Evolutionary conservation across 78 protist species (phyloP), one percentile per base, ranked within the genome.

Genomic region (Isochrysis galbana): DNA sequence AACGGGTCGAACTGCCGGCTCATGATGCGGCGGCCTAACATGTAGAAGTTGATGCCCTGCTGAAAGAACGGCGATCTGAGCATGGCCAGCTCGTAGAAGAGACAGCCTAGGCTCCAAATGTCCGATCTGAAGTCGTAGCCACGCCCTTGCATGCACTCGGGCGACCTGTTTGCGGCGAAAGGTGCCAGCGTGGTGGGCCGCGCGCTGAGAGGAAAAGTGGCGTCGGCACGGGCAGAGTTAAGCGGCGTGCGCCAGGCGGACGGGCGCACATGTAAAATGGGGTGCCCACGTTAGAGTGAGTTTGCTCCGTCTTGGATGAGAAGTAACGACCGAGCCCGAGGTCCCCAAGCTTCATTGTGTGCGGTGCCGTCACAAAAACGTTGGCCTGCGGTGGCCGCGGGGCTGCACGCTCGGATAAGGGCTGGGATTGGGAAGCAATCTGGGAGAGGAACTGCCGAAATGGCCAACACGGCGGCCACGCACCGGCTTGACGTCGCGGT

Each of bases 401-500:
- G 67, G 67, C 10, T 54, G 67, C 67, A 54, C 67, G 67, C 67
- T 54, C 67, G 67, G 10, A 19, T 54, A n/a, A n/a, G n/a, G n/a
- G n/a, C n/a, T n/a, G n/a, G n/a, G n/a, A n/a, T n/a, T n/a, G n/a
- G n/a, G n/a, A n/a, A n/a, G n/a, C n/a, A n/a, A n/a, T n/a, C n/a
- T n/a, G n/a, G n/a, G n/a, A n/a, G n/a, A n/a, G n/a, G n/a, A n/a
- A n/a, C n/a, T n/a, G n/a, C n/a, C n/a, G n/a, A n/a, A n/a, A n/a
- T n/a, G n/a, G n/a, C n/a, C n/a, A n/a, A n/a, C n/a, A n/a, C n/a
- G n/a, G n/a, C n/a, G n/a, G n/a, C n/a, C n/a, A n/a, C 61, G 5
- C 74, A 61, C 77, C 36, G 96, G 92, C 94, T 96, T 96, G 88
- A 96, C 36, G 92, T 96, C 97, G 10, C 97, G 91, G 67, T 96